Conservation (phyloP, 1,284 basidiomycete species). For the Porodaedalea pini region DNA sequence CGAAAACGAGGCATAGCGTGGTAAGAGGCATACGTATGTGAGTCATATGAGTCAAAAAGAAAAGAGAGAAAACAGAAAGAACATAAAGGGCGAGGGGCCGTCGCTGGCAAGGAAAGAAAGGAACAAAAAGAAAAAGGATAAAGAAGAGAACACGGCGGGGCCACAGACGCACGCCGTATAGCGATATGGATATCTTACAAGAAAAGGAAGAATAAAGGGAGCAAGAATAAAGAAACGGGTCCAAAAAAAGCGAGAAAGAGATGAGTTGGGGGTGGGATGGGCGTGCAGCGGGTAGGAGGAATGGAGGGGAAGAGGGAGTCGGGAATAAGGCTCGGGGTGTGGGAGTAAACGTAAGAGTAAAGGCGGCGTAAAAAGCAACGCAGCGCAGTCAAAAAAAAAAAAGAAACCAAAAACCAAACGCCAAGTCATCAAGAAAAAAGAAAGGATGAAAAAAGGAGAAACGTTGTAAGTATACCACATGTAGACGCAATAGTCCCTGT, state of each 20-base stretch:
- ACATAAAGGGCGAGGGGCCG: background rate
- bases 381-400: background rate
- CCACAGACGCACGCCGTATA: constrained; percentile 1
- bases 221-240: background rate
- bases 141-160: background rate
- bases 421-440: background rate
- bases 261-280: background rate
- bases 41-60: background rate
- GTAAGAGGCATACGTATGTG: background rate
- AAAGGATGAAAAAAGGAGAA: constrained; percentile 4
- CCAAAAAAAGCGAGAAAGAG: background rate
- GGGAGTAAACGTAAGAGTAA: background rate
- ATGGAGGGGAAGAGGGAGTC: background rate
- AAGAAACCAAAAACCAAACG: background rate
- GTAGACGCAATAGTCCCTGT: constrained; percentile 20
- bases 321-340: background rate
- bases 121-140: background rate
- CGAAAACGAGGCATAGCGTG: background rate
- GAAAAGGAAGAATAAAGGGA: background rate
- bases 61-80: background rate
- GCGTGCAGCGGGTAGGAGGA: background rate
- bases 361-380: background rate
- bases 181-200: constrained; percentile 18
- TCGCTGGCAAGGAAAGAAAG: background rate
- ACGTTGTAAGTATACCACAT: constrained; percentile 16